Conservation (phyloP, 352 stramenopile species). For the Pythium apleroticum region DNA sequence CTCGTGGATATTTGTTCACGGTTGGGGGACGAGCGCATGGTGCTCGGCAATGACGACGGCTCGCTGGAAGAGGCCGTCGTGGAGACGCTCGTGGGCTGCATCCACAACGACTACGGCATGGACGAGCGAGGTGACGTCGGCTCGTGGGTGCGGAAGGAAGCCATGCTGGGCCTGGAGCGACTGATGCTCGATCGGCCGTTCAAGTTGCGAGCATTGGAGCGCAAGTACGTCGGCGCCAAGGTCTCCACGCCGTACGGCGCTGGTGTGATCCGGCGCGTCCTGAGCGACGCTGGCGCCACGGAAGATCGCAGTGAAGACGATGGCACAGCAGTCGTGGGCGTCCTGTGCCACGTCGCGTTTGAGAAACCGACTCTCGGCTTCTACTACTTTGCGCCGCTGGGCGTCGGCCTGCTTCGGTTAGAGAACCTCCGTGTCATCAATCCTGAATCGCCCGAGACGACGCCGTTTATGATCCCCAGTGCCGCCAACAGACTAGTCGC, state of each 20-base stretch:
- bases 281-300: constrained; percentile 16
- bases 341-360: constrained; percentile 67
- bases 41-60: constrained; percentile 7
- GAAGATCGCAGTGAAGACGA: constrained; percentile 13
- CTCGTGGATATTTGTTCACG: constrained; percentile 85
- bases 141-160: constrained; percentile 95
- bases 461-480: constrained; percentile 23
- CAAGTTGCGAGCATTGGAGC: constrained; percentile 16
- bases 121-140: constrained; percentile 98
- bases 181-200: constrained; percentile 56
- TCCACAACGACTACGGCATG: constrained; percentile 94
- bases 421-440: constrained; percentile 25
- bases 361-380: constrained; percentile 56
- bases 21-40: constrained; percentile 12
- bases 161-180: constrained; percentile 90
- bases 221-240: constrained; percentile 33
- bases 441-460: constrained; percentile 2
- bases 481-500: constrained; percentile 4
- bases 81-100: constrained; percentile 77
- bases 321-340: constrained; percentile 23
- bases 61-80: constrained; percentile 64
- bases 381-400: constrained; percentile 72
- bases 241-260: constrained; percentile 42
- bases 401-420: constrained; percentile 50
- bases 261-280: constrained; percentile 41